Percentiles rank a stretch among this genome's conserved stretches.
Conservation (phyloP, 78 protist species). For the Dictyostelium brefeldianum region DNA sequence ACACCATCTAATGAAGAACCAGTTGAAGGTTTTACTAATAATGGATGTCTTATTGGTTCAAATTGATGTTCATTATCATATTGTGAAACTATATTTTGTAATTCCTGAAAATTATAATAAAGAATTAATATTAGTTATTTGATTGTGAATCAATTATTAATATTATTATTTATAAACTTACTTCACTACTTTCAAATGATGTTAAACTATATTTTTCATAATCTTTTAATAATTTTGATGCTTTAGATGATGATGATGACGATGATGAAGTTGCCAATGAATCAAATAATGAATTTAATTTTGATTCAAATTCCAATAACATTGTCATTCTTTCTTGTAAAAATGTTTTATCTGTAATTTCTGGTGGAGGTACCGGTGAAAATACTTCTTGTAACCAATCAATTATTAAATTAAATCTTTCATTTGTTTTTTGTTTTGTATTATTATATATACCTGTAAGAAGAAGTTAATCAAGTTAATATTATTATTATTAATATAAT, state of each 20-base stretch:
- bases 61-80: constrained; percentile 35
- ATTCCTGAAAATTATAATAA: constrained; percentile 28
- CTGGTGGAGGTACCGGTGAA: constrained; percentile 41
- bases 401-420: constrained; percentile 16
- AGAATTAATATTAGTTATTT: neutral
- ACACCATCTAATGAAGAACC: no score
- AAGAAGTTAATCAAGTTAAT: neutral
- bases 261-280: constrained; percentile 7
- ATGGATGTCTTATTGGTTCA: neutral
- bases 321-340: constrained; percentile 6
- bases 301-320: neutral
- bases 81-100: constrained; percentile 8
- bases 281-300: constrained; percentile 1
- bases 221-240: constrained; percentile 6
- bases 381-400: constrained; percentile 62
- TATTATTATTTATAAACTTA: neutral
- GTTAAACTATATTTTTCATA: constrained; percentile 8
- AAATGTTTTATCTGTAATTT: neutral
- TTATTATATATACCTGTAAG: constrained; percentile 22
- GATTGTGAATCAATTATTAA: neutral
- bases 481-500: neutral
- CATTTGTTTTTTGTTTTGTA: constrained; percentile 25
- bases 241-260: neutral
- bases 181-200: neutral
- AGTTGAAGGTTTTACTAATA: constrained; percentile 9